Evolutionary conservation across 805 yeast genomes (phyloP).

Genomic region (Ogataea allantospora): DNA sequence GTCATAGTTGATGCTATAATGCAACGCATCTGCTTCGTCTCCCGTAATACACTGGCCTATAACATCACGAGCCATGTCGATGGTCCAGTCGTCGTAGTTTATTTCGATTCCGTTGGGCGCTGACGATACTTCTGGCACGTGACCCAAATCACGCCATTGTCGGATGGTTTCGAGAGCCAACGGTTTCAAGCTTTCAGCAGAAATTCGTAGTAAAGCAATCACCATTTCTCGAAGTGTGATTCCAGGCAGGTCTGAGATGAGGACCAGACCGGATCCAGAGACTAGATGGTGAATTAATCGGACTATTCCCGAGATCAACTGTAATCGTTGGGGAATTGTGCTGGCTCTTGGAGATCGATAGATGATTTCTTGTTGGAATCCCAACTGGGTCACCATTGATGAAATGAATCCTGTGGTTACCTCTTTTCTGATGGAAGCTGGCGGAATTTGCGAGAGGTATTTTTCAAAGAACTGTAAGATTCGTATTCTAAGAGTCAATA

Average conservation of each 20-base stretch:
- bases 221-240: conserved; percentile 32
- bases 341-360: conserved; percentile 44
- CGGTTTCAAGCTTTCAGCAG: conserved; percentile 32
- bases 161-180: conserved; percentile 25
- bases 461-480: conserved; percentile 52
- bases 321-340: conserved; percentile 36
- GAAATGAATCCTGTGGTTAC: conserved; percentile 36
- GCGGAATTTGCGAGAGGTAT: conserved; percentile 32
- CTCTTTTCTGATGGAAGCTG: conserved; percentile 23
- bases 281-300: conserved; percentile 37
- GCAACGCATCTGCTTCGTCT: conserved; percentile 77
- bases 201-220: conserved; percentile 30
- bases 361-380: conserved; percentile 48
- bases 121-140: conserved; percentile 25
- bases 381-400: conserved; percentile 41
- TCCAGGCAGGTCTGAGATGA: conserved; percentile 27
- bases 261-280: conserved; percentile 30
- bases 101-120: conserved; percentile 59
- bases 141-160: conserved; percentile 21
- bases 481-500: conserved; percentile 41
- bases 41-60: conserved; percentile 66
- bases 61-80: conserved; percentile 69
- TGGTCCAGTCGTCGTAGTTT: conserved; percentile 58
- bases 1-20: conserved; percentile 57
- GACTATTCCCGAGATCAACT: conserved; percentile 41